Base-by-base conservation (phyloP, 2,329 filamentous ascomycete genomes). In the Aspergillus sergii region DNA sequence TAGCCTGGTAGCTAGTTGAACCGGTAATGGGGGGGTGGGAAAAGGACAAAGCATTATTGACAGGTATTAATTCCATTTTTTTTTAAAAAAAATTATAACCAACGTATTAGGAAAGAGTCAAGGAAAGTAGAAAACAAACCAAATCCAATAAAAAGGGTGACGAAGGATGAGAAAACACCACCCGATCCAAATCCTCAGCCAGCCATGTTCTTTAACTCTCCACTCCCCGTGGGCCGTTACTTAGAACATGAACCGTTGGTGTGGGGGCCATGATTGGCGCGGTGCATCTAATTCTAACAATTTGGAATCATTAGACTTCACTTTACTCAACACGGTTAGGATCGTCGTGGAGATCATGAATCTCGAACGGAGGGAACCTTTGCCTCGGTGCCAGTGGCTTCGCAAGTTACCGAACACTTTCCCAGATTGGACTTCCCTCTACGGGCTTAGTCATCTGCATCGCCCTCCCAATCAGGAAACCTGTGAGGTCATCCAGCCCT, bases 291-390 rank as follows among this genome's bases (percentile, higher is more conserved):
- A 65, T 43, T 58, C 51, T 63, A 46, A 65, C 56, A 60, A 71
- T 71, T 71, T 70, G 67, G 62, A 71, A 71, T 71, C 62, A 63
- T 69, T 69, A 62, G 60, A 60, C 63, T 70, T 64, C 57, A 57
- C 59, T 60, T 54, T 64, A 65, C 68, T 61, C 14, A 32, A 39
- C 34, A 19, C 16, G 60, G 69, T 36, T 61, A 54, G 14, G 69
- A 71, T 71, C 66, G 59, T 54, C 68, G 46, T 48, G 61, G 41
- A 39, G 63, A 65, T 68, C 57, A 58, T 32, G 45, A 62, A 62
- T 62, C 62, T 61, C 48, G 57, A 46, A 58, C 45, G 43, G 51
- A 48, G 28, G 32, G 54, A 21, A 61, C 60, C 60, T 58, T 53
- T 55, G 55, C 36, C 26, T 55, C 55, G 60, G 60, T 62, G 55